These are phyloP conservation scores for Purpureocillium takamizusanense DNA, from an alignment of 2,329 filamentous ascomycete genomes.

Conservation along the genomic window DNA sequence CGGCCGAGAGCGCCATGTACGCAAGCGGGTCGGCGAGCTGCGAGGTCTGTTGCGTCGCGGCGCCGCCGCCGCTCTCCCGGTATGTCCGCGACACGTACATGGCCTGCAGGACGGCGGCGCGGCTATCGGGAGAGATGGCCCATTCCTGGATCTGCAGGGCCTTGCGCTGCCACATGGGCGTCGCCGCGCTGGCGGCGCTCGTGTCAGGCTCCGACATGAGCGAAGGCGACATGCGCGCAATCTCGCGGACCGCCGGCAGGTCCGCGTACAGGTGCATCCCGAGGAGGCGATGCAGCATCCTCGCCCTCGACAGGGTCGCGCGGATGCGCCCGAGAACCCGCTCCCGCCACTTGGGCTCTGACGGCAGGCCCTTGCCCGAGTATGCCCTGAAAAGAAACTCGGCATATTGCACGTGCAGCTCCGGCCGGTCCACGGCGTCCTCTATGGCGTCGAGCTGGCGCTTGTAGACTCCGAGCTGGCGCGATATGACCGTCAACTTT, in stretches of 20 bases:
- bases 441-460: conserved; percentile 10
- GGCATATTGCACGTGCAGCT: conserved; percentile 7
- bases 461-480: conserved; percentile 8
- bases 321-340: conserved; percentile 18
- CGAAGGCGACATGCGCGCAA: conserved; percentile 3
- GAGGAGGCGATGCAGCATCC: conserved; percentile 27
- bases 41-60: conserved; percentile 2
- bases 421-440: conserved; percentile 7
- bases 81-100: conserved; percentile 19
- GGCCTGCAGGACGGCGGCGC: conserved; percentile 23
- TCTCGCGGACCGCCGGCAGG: conserved; percentile 10
- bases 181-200: conserved; percentile 7
- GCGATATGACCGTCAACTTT: conserved; percentile 3
- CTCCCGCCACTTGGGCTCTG: conserved; percentile 12
- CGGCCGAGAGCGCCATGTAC: conserved; percentile 20
- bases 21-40: conserved; percentile 21
- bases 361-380: conserved; percentile 15
- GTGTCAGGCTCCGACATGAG: not conserved
- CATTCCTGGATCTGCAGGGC: conserved; percentile 17
- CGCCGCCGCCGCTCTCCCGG: conserved; percentile 7
- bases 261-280: conserved; percentile 26
- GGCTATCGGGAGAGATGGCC: conserved; percentile 17
- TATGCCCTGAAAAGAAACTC: conserved; percentile 17
- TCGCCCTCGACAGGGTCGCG: conserved; percentile 19
- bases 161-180: conserved; percentile 11